Conservation (phyloP, 2,329 filamentous ascomycete species). For the Bipolaris oryzae region DNA sequence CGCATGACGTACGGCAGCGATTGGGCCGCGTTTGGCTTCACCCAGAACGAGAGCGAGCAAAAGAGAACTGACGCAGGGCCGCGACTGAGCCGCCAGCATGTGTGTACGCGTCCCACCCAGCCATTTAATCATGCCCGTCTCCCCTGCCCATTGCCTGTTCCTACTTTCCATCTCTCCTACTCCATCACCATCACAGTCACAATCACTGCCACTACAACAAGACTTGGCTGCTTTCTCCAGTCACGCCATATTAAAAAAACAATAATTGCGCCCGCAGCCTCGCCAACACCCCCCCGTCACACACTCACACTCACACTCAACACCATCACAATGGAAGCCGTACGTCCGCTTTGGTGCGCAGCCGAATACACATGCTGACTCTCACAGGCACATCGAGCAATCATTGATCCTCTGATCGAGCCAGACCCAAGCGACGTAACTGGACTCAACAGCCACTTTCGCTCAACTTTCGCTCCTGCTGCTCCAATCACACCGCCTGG, state of each 20-base stretch:
- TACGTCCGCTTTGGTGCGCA: constrained; percentile 5
- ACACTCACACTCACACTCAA: neutral
- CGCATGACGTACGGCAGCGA: constrained; percentile 36
- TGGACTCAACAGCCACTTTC: constrained; percentile 65
- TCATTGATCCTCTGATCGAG: constrained; percentile 72
- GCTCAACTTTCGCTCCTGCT: constrained; percentile 52
- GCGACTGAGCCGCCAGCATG: constrained; percentile 26
- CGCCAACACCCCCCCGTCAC: constrained; percentile 2
- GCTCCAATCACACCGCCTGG: constrained; percentile 41
- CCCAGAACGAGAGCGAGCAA: constrained; percentile 8
- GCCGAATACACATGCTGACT: constrained; percentile 10
- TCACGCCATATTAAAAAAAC: neutral
- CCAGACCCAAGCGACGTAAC: constrained; percentile 72
- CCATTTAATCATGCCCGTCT: constrained; percentile 29
- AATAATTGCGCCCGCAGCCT: neutral
- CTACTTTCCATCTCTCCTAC: constrained; percentile 4
- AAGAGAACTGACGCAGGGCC: constrained; percentile 24
- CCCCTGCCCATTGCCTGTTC: constrained; percentile 22
- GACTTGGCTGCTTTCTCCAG: too few relatives aligned
- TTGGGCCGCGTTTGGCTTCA: constrained; percentile 18
- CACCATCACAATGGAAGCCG: constrained; percentile 17
- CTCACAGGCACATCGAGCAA: constrained; percentile 65
- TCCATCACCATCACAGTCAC: neutral
- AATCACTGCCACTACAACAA: too few relatives aligned
- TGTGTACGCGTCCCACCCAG: constrained; percentile 27